Base-by-base conservation (phyloP, 192 early-diverging fungal species). In the Coemansia sp. region DNA sequence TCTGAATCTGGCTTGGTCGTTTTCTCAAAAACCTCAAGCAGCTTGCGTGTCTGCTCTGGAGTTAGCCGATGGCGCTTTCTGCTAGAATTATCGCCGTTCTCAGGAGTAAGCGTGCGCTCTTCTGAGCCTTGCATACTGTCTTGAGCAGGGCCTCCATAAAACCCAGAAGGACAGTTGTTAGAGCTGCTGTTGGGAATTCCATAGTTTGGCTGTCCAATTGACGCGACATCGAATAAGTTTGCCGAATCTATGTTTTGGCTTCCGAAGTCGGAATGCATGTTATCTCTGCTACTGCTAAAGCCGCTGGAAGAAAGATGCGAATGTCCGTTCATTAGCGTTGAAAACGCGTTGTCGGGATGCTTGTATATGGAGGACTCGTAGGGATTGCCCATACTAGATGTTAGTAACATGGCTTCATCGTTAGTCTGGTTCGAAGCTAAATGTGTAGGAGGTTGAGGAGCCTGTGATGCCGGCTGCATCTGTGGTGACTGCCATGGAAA, bases 51-150 rank as follows among this genome's bases (percentile, higher is more conserved):
- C 56, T 91, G 87, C 11, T 88, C 87, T 5, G 81, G 72, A 0
- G 83, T 81, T 9, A 90, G 76, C 28, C 89, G 80, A 31, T 84
- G 79, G 30, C 91, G 86, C 51, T 83, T 83, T 54, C 86, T 89
- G 61, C 39, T 65, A 5, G 44, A 30, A 3, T 36, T 14, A 51
- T 79, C 47, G 38, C 49, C 56, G 5, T 60, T 47, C 19, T 78
- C 68, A 0, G 68, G 61, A 18, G 68, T 60, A 7, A 40, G 12
- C 9, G 26, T 50, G 15, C 39, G 14, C 23, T 59, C 57, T 20
- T 59, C 55, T 0, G 45, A 36, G 6, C 4, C 18, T 13, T 57
- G 43, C 19, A 20, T 19, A 3, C 28, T 23, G 36, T 13, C 37
- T 16, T 14, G 13, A 12, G 42, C 35, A 13, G 43, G 21, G 33